Evolutionary conservation across 805 yeast species (phyloP).

Genomic region (Tetrapisispora taiwanensis): DNA sequence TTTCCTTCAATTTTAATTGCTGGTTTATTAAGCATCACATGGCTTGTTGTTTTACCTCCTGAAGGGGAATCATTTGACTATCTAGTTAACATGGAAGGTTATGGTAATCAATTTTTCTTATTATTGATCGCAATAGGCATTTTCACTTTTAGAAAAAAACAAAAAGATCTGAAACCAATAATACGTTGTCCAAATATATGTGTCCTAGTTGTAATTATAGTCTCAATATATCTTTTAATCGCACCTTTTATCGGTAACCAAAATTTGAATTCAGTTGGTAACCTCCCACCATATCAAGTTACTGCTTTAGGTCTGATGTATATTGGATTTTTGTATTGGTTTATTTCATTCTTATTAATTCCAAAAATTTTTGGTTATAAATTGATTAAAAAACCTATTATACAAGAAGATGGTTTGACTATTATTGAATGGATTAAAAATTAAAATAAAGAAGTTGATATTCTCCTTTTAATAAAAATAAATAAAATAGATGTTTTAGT

Average conservation of each 20-base stretch:
- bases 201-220: constrained; percentile 35
- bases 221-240: constrained; percentile 39
- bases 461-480: too few relatives aligned
- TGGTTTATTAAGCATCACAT: constrained; percentile 24
- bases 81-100: constrained; percentile 38
- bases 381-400: constrained; percentile 33
- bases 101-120: constrained; percentile 39
- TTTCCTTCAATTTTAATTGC: constrained; percentile 36
- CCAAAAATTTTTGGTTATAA: constrained; percentile 41
- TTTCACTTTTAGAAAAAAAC: constrained; percentile 40
- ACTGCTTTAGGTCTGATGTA: constrained; percentile 35
- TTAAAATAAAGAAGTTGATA: not conserved
- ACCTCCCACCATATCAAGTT: constrained; percentile 32
- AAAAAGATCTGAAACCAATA: constrained; percentile 40
- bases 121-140: constrained; percentile 48
- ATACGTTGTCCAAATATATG: constrained; percentile 44
- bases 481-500: not conserved
- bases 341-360: constrained; percentile 36
- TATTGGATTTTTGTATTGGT: constrained; percentile 47
- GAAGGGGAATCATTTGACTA: constrained; percentile 33
- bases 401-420: constrained; percentile 47
- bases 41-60: constrained; percentile 30
- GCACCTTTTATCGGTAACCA: constrained; percentile 34
- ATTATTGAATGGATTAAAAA: constrained; percentile 46
- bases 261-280: constrained; percentile 13